A percentile compares a stretch with the other conserved stretches of the same genome.
Conservation (phyloP, 495 filamentous ascomycete species). For the Penicillium atrosanguineum region DNA sequence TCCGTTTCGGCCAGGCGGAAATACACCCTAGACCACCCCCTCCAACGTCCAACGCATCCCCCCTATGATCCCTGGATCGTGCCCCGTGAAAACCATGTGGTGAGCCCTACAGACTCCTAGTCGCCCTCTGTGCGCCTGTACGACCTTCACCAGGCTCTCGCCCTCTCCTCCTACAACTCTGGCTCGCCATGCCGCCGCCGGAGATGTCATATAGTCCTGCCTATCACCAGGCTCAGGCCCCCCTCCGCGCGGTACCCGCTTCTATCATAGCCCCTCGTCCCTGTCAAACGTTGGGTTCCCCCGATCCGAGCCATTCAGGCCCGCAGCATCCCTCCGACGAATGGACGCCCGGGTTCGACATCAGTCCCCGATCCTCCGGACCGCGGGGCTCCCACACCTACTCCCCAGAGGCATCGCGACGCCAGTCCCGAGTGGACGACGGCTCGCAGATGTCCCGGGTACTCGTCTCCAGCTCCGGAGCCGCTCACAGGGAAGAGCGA, state of each 20-base stretch:
- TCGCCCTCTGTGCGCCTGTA: conserved; percentile 39
- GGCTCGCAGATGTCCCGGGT: conserved; percentile 24
- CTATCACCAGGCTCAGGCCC: conserved; percentile 34
- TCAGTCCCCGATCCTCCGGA: conserved; percentile 17
- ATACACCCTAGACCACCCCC: conserved; percentile 7
- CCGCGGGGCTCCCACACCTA: conserved; percentile 18
- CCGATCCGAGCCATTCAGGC: conserved; percentile 9
- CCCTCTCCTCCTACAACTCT: conserved; percentile 9
- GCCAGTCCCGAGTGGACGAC: conserved; percentile 18
- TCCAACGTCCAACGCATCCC: neutral
- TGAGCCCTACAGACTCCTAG: conserved; percentile 31
- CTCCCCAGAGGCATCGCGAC: conserved; percentile 17
- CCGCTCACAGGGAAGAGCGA: conserved; percentile 34
- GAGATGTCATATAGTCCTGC: conserved; percentile 45
- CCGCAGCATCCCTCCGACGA: conserved; percentile 15
- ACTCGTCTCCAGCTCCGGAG: conserved; percentile 27
- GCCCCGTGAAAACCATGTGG: conserved; percentile 37
- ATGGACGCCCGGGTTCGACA: conserved; percentile 6
- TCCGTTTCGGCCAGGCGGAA: conserved; percentile 9
- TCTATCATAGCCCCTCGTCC: conserved; percentile 21
- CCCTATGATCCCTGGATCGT: conserved; percentile 12
- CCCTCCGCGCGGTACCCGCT: conserved; percentile 22
- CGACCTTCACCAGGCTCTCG: conserved; percentile 26
- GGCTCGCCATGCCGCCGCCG: conserved; percentile 35
- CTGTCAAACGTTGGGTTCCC: conserved; percentile 20